These are phyloP conservation scores for Salix suchowensis DNA, from an alignment of 345 rosid genomes.

Conservation along the genomic window DNA sequence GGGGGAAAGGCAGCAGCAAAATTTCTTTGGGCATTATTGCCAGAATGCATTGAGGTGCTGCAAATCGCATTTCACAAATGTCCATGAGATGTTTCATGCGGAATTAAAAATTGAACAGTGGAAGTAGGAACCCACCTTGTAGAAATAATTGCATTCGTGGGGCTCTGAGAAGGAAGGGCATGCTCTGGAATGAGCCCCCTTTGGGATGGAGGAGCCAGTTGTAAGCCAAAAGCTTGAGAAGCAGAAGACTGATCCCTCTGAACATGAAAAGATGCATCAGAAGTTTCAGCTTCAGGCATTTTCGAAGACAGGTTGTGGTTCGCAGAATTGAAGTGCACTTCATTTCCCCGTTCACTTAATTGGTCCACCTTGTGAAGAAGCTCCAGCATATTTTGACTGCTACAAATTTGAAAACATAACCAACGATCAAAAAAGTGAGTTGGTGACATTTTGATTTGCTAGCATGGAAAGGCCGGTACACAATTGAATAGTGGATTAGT, in stretches of 20 bases:
- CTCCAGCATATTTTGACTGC: conserved; percentile 88
- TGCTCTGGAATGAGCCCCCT: background rate
- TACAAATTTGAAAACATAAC: background rate
- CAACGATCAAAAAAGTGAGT: background rate
- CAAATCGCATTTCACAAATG: conserved; percentile 15
- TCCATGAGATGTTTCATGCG: conserved; percentile 19
- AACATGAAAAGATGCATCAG: conserved; percentile 53
- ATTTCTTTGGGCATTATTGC: conserved; percentile 25
- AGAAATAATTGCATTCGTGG: background rate
- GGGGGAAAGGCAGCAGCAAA: conserved; percentile 15
- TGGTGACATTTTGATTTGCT: background rate
- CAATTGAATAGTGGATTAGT: background rate
- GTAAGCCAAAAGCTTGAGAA: conserved; percentile 64
- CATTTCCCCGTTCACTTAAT: conserved; percentile 42
- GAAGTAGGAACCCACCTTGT: background rate
- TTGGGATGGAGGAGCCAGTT: conserved; percentile 15
- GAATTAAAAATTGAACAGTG: conserved; percentile 4
- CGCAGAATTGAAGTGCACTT: conserved; percentile 42
- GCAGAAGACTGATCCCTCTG: conserved; percentile 50
- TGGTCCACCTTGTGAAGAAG: conserved; percentile 88
- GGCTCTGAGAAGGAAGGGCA: background rate
- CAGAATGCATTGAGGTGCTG: conserved; percentile 8
- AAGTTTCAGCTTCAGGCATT: conserved; percentile 43
- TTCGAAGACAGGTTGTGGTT: conserved; percentile 36
- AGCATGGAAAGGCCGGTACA: background rate